A percentile compares a stretch with the other conserved stretches of the same genome.
Conservation (phyloP, 495 filamentous ascomycete genomes). For the Trichoderma parareesei region DNA sequence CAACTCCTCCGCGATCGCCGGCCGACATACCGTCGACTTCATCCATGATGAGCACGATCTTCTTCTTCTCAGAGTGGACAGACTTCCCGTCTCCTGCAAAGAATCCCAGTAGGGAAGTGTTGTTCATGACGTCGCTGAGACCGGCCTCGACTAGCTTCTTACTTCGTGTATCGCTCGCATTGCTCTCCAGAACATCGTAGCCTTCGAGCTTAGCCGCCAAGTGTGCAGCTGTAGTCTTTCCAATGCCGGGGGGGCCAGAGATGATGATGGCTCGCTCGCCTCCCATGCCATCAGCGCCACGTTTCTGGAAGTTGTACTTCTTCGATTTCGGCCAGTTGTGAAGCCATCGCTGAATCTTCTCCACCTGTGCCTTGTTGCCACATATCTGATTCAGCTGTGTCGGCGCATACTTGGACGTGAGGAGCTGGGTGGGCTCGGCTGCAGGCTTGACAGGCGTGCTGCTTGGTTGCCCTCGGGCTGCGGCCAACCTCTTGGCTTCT, state of each 20-base stretch:
- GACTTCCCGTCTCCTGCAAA: slow-evolving; percentile 80
- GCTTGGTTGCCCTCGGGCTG: slow-evolving; percentile 29
- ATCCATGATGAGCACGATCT: slow-evolving; percentile 94
- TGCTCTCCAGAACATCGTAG: slow-evolving; percentile 88
- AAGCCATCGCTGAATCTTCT: slow-evolving; percentile 83
- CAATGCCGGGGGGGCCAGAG: slow-evolving; percentile 90
- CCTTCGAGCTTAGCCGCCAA: slow-evolving; percentile 87
- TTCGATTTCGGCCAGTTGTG: slow-evolving; percentile 67
- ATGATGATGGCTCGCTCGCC: slow-evolving; percentile 78
- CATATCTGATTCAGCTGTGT: slow-evolving; percentile 78
- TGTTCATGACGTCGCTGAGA: slow-evolving; percentile 81
- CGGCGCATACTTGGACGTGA: slow-evolving; percentile 95
- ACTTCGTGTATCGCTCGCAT: slow-evolving; percentile 94
- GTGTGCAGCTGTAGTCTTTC: slow-evolving; percentile 96
- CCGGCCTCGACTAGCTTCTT: slow-evolving; percentile 92
- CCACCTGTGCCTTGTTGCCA: slow-evolving; percentile 86
- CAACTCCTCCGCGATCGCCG: slow-evolving; percentile 92
- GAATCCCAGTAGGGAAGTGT: slow-evolving; percentile 84
- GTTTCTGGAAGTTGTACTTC: slow-evolving; percentile 65
- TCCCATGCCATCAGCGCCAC: slow-evolving; percentile 75
- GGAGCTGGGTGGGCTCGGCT: slow-evolving; percentile 59
- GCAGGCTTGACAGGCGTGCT: slow-evolving; percentile 21
- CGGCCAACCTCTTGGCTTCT: slow-evolving; percentile 37
- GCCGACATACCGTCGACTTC: slow-evolving; percentile 99
- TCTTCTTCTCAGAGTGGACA: slow-evolving; percentile 74